Percentiles rank a stretch among this genome's conserved stretches.
Evolutionary conservation across 192 early-diverging fungal genomes (phyloP).

Genomic region (Coemansia sp.): DNA sequence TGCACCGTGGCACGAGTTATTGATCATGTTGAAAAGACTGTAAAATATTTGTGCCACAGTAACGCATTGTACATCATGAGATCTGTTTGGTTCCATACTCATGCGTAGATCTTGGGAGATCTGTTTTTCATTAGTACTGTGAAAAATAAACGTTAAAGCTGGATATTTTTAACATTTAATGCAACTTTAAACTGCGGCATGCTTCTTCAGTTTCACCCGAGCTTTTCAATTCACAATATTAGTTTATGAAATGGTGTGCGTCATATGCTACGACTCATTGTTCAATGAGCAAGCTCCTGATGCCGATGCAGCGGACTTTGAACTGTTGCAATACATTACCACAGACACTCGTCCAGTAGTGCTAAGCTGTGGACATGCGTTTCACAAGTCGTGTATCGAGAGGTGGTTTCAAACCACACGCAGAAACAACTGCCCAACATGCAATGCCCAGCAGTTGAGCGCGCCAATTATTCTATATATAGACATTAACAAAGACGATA

Average conservation of each 20-base stretch:
- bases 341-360: not conserved
- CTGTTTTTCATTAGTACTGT: too few relatives aligned
- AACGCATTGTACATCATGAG: too few relatives aligned
- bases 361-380: not conserved
- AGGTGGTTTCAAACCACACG: not conserved
- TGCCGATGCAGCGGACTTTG: not conserved
- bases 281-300: not conserved
- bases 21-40: too few relatives aligned
- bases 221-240: not conserved
- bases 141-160: too few relatives aligned
- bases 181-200: too few relatives aligned
- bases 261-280: not conserved
- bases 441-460: not conserved
- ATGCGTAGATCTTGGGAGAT: too few relatives aligned
- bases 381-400: not conserved
- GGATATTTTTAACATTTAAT: too few relatives aligned
- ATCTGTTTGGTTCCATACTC: too few relatives aligned
- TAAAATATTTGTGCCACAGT: too few relatives aligned
- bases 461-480: not conserved
- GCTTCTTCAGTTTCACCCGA: not conserved
- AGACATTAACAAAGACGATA: not conserved
- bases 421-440: not conserved
- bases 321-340: too few relatives aligned
- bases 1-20: too few relatives aligned
- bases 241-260: not conserved